Base-by-base conservation (phyloP, 805 yeast species). In the Schizosaccharomyces octosporus region DNA sequence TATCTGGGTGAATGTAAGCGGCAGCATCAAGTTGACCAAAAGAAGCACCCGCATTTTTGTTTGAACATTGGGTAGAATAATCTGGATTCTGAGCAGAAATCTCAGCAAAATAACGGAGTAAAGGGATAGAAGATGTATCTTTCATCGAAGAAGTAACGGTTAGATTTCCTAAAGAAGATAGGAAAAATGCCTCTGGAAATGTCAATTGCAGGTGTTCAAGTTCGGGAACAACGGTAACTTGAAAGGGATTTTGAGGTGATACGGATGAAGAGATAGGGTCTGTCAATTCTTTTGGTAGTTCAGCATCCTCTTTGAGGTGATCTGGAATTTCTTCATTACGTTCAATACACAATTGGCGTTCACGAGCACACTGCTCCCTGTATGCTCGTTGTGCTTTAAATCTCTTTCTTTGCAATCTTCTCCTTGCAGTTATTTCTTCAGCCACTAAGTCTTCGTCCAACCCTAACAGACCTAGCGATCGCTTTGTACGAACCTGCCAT, bases 391-490 rank as follows among this genome's bases (percentile, higher is more conserved):
- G 80, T 42, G 70, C 72, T 69, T 93, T 93, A 75, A 87, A 87
- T 65, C 77, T 76, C 43, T 78, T 76, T 48, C 97, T 75, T 67
- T 85, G 85, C 27, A 75, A 76, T 63, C 98, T 75, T 67, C 98
- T 75, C 27, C 75, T 71, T 58, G 79, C 77, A 0, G 95, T 89
- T 39, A 90, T 71, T 63, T 87, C 95, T 72, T 93, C 98, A 63
- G 81, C 67, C 59, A 72, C 68, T 60, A 70, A 70, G 27, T 69
- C 76, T 31, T 70, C 76, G 19, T 63, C 65, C 11, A 48, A 62
- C 4, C 62, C 48, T 79, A 67, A 15, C 78, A 77, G 62, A 24
- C 60, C 42, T 31, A 85, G 71, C 54, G 87, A 70, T 59, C 81
- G 74, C 41, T 73, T 71, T 0, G 87, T 81, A 61, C 97, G 75